Percentiles rank a stretch among this genome's conserved stretches.
These are phyloP conservation scores for Lanmaoa pseudosensibilis DNA, from an alignment of 768 basidiomycete species.

Conservation along the genomic window DNA sequence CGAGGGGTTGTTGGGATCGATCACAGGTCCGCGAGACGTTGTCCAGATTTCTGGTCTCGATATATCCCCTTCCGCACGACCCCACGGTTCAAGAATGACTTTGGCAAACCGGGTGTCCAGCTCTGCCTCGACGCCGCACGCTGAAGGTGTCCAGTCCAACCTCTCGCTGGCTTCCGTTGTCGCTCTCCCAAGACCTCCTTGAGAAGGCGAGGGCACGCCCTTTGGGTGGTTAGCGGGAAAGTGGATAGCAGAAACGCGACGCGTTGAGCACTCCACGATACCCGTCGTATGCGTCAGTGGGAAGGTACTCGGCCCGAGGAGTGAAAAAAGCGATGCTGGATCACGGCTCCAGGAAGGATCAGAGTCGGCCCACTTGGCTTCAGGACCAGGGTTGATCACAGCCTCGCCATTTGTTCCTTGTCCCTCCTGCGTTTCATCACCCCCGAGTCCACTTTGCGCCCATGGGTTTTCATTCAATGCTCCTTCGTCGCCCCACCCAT, in stretches of 20 bases:
- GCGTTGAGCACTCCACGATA: constrained; percentile 63
- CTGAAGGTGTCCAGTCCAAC: constrained; percentile 20
- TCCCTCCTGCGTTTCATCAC: constrained; percentile 3
- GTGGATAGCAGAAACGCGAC: constrained; percentile 51
- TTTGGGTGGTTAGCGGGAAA: constrained; percentile 35
- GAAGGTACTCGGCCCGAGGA: constrained; percentile 57
- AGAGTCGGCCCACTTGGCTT: constrained; percentile 15
- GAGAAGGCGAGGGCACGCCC: neutral
- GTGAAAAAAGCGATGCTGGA: constrained; percentile 31
- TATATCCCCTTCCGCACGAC: constrained; percentile 40
- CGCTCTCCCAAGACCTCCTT: neutral
- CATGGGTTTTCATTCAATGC: constrained; percentile 5
- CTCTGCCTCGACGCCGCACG: constrained; percentile 43
- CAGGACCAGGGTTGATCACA: neutral
- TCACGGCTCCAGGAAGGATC: constrained; percentile 28
- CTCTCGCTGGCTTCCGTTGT: constrained; percentile 8
- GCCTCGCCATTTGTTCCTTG: constrained; percentile 5
- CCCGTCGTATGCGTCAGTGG: constrained; percentile 65
- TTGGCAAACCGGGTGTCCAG: constrained; percentile 48
- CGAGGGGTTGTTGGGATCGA: constrained; percentile 22
- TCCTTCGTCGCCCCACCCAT: constrained; percentile 13
- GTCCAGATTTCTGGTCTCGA: constrained; percentile 35
- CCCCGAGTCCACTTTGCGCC: constrained; percentile 9
- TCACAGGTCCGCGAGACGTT: constrained; percentile 39
- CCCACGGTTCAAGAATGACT: constrained; percentile 59